These are phyloP conservation scores for Rosa multiflora DNA, from an alignment of 306 rosid genomes.

Conservation along the genomic window DNA sequence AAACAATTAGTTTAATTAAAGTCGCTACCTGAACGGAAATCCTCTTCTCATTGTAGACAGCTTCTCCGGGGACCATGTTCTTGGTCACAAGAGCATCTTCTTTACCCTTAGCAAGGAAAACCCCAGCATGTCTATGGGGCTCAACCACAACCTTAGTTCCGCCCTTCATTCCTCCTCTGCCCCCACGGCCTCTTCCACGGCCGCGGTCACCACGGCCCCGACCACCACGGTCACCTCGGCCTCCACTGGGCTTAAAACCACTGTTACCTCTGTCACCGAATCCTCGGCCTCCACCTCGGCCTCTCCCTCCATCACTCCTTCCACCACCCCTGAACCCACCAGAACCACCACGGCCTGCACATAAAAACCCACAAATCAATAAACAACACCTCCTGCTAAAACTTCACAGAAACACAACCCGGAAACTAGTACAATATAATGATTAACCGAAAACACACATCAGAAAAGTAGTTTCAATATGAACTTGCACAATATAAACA, in stretches of 20 bases:
- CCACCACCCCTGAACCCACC: constrained; percentile 52
- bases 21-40: constrained; percentile 68
- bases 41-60: constrained; percentile 89
- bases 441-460: too few species aligned
- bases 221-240: constrained; percentile 28
- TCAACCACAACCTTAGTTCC: constrained; percentile 47
- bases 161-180: constrained; percentile 50
- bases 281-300: constrained; percentile 39
- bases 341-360: constrained; percentile 44
- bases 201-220: constrained; percentile 26
- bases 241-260: constrained; percentile 20
- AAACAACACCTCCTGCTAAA: neutral
- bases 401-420: neutral
- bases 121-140: constrained; percentile 75
- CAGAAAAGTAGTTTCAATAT: neutral
- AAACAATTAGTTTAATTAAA: too few species aligned
- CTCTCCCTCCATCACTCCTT: constrained; percentile 36
- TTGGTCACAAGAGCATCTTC: constrained; percentile 92
- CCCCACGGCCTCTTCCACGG: constrained; percentile 19
- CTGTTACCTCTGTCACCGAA: constrained; percentile 28
- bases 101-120: constrained; percentile 86
- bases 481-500: neutral
- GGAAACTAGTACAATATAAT: neutral
- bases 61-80: constrained; percentile 86
- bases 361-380: neutral